Evolutionary conservation across 2,329 filamentous ascomycete genomes (phyloP).

Genomic region (Colletotrichum karsti): DNA sequence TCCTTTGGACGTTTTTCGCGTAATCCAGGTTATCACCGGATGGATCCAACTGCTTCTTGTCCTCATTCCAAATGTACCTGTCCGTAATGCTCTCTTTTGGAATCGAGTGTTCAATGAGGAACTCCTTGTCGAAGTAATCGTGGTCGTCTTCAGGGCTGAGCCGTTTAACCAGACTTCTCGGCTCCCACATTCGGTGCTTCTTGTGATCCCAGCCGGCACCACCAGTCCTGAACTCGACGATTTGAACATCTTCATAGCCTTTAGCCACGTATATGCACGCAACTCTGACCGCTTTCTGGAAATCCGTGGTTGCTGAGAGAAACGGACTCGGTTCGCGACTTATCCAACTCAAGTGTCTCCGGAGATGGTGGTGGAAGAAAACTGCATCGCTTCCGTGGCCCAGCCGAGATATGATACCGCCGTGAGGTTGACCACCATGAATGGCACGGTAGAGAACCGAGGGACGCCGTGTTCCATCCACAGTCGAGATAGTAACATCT

Average conservation of each 20-base stretch:
- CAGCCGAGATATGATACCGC: not conserved
- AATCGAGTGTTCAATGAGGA: not conserved
- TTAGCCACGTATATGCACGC: not conserved
- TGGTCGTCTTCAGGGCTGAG: not conserved
- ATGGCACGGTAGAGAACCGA: not conserved
- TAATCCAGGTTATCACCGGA: rapidly evolving
- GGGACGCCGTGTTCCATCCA: not conserved
- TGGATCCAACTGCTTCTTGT: not conserved
- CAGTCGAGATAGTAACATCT: not conserved
- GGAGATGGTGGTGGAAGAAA: not conserved
- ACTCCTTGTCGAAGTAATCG: not conserved
- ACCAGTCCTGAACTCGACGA: not conserved
- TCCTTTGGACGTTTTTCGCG: not conserved
- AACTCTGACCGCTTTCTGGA: not conserved
- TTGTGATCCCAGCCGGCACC: not conserved
- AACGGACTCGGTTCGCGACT: not conserved
- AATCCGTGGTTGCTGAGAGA: not conserved
- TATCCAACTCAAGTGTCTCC: not conserved
- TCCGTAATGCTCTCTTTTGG: not conserved
- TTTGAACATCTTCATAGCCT: not conserved
- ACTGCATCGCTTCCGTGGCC: not conserved
- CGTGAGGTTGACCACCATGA: not conserved
- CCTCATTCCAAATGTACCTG: not conserved
- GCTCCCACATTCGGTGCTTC: not conserved
- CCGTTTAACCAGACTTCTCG: not conserved